Base-by-base conservation (phyloP, 192 early-diverging fungal species). In the Podochytrium sp. region DNA sequence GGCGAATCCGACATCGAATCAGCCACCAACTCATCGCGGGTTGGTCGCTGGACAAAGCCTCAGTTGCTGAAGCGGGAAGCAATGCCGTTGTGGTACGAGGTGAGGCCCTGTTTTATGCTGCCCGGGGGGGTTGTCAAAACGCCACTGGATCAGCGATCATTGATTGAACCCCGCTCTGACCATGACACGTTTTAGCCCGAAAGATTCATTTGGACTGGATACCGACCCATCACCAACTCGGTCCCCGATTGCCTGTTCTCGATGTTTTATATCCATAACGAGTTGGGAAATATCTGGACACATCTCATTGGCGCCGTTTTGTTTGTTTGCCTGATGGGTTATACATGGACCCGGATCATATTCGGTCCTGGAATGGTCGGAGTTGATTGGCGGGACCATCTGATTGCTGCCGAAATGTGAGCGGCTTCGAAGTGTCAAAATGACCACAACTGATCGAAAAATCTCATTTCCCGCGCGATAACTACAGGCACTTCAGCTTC, bases 281-380 rank as follows among this genome's bases (percentile, higher is more conserved):
- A 98, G 79, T 91, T 88, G 41, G 95, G 94, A 51, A 98, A 98
- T 75, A 92, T 98, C 56, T 92, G 91, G 85, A 86, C 91, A 18
- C 96, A 98, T 71, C 66, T 93, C 1, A 20, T 91, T 5, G 96
- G 94, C 33, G 84, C 89, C 7, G 2, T 86, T 62, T 65, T 2
- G 90, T 96, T 72, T 64, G 86, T 52, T 62, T 76, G 4, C 25
- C 71, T 71, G 16, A 50, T 88, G 5, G 41, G 75, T 25, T 78
- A 78, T 40, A 80, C 87, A 62, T 80, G 82, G 77, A 72, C 76
- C 27, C 51, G 55, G 51, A 6, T 69, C 5, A 14, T 55, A 10
- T 7, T n/a, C 2, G 20, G 25, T 25, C 25, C 16, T 12, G 66
- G 51, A 7, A 6, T 69, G 1, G 18, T 18, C 18, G 51, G 51